Base-by-base conservation (phyloP, 2,329 filamentous ascomycete species). In the Colletotrichum falcatum region DNA sequence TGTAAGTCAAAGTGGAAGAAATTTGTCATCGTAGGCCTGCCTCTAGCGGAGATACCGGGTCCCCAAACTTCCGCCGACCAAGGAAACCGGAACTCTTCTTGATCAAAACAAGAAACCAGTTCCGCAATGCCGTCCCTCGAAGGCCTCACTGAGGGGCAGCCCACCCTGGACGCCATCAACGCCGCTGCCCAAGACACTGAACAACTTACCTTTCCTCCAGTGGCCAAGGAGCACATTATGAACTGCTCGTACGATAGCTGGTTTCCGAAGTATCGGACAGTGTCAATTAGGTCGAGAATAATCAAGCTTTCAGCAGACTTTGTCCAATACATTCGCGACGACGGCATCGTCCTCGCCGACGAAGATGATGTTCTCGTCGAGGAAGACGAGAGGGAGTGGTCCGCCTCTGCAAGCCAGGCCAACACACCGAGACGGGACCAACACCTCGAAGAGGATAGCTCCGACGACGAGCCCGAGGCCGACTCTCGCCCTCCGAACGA, bases 201-300 rank as follows among this genome's bases (percentile, higher is more conserved):
- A 55, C 66, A 74, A 68, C 83, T 94, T 23, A 89, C 89, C 26
- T 98, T 99, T 78, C 93, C 94, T 26, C 94, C 94, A 1, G 88
- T 97, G 67, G 94, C 91, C 39, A 92, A 91, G 78, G 89, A 92
- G 56, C 95, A 99, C 77, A 97, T 99, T 72, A 84, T 97, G 65
- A 92, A 98, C 81, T 99, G 95, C 82, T 97, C 96, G 51, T 98
- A 97, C 81, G 93, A 97, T 79, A 89, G 87, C 71, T 99, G 96
- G 96, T 94, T 97, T 77, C 90, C 92, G 58, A 91, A 88, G 87
- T 94, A 83, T 61, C 91, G 93, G 70, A 85, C 89, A 9, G 87
- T 93, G 58, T 94, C 94, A 42, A 92, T 97, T 53, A 96, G 95
- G 83, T 94, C 95, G 2, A 90, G 93, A 37, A 90, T 97, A 49